These are phyloP conservation scores for Penstemon barbatus DNA, from an alignment of 257 asterid species.

Conservation along the genomic window DNA sequence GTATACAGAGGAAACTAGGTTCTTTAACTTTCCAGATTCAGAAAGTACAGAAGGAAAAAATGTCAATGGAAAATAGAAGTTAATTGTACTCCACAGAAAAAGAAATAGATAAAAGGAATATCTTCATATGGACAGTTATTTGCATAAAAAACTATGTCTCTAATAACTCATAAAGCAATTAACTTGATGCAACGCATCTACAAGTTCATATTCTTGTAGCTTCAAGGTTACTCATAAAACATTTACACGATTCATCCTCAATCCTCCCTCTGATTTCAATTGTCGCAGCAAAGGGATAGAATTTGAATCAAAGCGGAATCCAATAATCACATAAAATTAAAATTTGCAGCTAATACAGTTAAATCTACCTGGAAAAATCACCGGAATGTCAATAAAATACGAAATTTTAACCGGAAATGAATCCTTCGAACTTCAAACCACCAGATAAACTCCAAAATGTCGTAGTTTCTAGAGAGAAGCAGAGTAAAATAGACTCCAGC, in stretches of 20 bases:
- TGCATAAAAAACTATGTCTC: no score
- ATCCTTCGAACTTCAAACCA: constrained; percentile 17
- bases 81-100: background rate
- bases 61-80: background rate
- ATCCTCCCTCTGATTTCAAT: background rate
- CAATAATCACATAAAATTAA: constrained; percentile 18
- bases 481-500: constrained; percentile 14
- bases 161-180: background rate
- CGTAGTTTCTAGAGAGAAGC: constrained; percentile 47
- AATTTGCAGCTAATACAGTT: constrained; percentile 18
- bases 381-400: constrained; percentile 36
- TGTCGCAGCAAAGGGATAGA: background rate
- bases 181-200: constrained; percentile 15
- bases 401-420: constrained; percentile 19
- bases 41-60: constrained; percentile 6
- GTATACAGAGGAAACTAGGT: constrained; percentile 6
- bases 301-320: constrained; percentile 15
- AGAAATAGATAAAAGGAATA: no score
- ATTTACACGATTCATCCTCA: background rate
- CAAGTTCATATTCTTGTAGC: background rate
- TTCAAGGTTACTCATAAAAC: background rate
- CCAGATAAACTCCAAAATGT: constrained; percentile 50
- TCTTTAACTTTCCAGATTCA: background rate
- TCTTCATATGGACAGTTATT: no score
- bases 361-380: constrained; percentile 44